Evolutionary conservation across 257 asterid genomes (phyloP), one percentile per base, ranked within the genome.

Genomic region (Ajuga chamaepitys): DNA sequence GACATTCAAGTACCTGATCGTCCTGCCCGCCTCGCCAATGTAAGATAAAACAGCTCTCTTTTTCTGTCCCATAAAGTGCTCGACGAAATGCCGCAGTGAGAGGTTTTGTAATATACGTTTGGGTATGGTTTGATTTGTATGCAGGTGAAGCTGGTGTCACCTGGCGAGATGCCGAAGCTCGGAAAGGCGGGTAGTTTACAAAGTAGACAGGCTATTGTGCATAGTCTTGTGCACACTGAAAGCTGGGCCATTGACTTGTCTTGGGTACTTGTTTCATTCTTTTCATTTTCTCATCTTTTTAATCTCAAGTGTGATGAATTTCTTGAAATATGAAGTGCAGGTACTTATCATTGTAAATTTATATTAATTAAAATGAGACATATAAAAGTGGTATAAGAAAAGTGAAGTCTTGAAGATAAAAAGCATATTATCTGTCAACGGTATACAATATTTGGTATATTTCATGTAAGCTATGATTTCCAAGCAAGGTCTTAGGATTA

Each of bases 171-270:
- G 97, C 97, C 97, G 21, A 93, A 93, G 79, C 89, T 93, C 71
- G 97, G 97, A 55, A 93, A 78, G 81, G 98, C 87, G 14, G 98
- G 98, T 81, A 93, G 96, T 77, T 83, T 89, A 74, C 97, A 89
- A 70, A 93, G 98, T 68, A 86, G 98, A 59, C 96, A 86, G 74
- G 96, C 98, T 52, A 79, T 93, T 73, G 91, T 93, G 67, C 97
- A 93, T 41, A 93, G 98, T 64, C 98, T 93, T 58, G 96, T 83
- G 73, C 97, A 93, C 70, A 93, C 84, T 24, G 98, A 93, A 67
- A 93, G 98, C 81, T 93, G 98, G 98, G 98, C 98, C 41, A 83
- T 93, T 68, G 97, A 89, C 83, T 84, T 93, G 68, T 89, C 98
- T 54, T 93, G 98, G 98, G 97, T 92, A 82, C 69, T 38, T 41